phyloP scores from a whole-genome alignment of 208 protist genomes.

The Angomonas deanei region DNA sequence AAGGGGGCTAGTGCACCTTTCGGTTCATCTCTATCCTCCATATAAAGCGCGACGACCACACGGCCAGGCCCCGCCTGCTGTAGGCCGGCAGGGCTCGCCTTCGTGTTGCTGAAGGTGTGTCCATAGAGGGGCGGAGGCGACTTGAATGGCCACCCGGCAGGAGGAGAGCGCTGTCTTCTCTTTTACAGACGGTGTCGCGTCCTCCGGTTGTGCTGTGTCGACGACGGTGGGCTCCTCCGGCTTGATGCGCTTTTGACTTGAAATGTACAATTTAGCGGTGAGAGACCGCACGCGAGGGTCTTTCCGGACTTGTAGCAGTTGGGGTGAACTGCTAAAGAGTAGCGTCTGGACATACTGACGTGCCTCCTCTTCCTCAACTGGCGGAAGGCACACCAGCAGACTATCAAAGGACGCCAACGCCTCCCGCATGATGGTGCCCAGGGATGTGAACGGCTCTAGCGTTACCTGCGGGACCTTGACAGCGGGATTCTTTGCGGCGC shows the following conservation, averaged over 20 bases:
- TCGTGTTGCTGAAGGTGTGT: slow-evolving; percentile 38
- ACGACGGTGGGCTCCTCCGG: not conserved
- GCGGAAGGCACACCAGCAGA: not conserved
- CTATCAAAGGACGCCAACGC: not conserved
- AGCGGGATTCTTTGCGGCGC: not conserved
- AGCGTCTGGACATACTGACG: not conserved
- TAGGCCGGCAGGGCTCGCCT: slow-evolving; percentile 27
- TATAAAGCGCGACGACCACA: slow-evolving; percentile 38
- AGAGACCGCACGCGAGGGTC: not conserved
- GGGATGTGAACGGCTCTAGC: not conserved
- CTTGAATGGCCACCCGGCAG: slow-evolving; percentile 50
- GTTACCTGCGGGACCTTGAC: not conserved
- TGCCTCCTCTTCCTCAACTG: not conserved
- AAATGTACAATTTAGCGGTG: not conserved
- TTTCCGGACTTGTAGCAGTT: not conserved
- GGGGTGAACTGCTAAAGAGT: not conserved
- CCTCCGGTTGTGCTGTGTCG: too few relatives aligned
- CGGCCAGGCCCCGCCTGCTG: not conserved
- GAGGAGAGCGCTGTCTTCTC: not conserved
- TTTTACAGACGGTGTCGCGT: not conserved
- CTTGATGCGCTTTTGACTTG: not conserved
- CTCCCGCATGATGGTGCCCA: not conserved
- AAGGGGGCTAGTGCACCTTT: slow-evolving; percentile 22
- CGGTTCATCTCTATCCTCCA: slow-evolving; percentile 18
- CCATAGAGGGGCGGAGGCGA: slow-evolving; percentile 35